These are phyloP conservation scores for Tubosaeta brunneosetosa DNA, from an alignment of 768 basidiomycete species.

Conservation along the genomic window DNA sequence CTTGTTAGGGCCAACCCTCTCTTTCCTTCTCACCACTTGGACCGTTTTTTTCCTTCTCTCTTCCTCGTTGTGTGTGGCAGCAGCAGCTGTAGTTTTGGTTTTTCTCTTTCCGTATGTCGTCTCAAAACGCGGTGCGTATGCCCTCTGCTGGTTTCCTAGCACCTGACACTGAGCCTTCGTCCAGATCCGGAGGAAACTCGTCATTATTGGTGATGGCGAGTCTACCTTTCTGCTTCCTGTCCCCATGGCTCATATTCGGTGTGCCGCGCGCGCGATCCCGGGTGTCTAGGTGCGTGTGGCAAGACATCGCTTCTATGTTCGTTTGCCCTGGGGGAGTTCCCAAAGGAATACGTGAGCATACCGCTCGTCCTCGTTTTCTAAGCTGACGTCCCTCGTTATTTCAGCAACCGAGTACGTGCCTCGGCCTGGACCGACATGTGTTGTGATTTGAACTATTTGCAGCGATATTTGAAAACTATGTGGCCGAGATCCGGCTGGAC, in stretches of 20 bases:
- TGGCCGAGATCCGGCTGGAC: slow-evolving; percentile 96
- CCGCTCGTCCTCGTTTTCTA: neutral
- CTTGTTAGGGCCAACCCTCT: slow-evolving; percentile 17
- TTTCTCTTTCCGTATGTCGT: slow-evolving; percentile 33
- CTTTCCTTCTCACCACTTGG: slow-evolving; percentile 15
- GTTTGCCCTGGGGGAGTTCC: slow-evolving; percentile 92
- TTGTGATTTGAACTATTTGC: neutral
- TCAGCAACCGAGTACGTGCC: slow-evolving; percentile 46
- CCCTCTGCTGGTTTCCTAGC: neutral
- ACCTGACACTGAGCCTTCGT: neutral
- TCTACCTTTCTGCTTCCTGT: slow-evolving; percentile 10
- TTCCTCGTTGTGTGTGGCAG: neutral
- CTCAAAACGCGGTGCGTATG: slow-evolving; percentile 56
- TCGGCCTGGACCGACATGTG: neutral
- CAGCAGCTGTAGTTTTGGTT: neutral
- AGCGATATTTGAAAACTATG: slow-evolving; percentile 99
- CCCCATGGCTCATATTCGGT: neutral
- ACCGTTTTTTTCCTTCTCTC: neutral
- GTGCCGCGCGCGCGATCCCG: neutral
- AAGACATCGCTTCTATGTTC: slow-evolving; percentile 91
- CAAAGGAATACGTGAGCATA: slow-evolving; percentile 78
- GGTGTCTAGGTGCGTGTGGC: slow-evolving; percentile 79
- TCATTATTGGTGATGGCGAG: slow-evolving; percentile 95
- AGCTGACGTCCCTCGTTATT: neutral
- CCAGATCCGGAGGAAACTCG: slow-evolving; percentile 90